Evolutionary conservation across 139 green algal species (phyloP), one percentile per base, ranked within the genome.

Genomic region (Volvox africanus): DNA sequence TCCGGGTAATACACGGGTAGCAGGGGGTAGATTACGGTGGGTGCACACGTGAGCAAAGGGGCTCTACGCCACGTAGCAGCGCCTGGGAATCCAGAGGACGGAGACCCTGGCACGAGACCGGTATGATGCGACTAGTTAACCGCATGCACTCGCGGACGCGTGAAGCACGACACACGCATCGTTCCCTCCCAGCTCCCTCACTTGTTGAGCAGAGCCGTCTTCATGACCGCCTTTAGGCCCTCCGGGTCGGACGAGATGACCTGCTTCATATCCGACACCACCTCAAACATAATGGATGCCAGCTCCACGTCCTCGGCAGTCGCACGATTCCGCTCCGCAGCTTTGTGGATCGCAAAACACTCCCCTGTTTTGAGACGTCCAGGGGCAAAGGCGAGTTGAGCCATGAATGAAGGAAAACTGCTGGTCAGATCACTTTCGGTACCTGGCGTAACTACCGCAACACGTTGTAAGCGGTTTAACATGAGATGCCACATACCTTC

Each of bases 301-400:
- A 92, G 69, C 88, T 92, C 92, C 69, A 94, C 50, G 19, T 94
- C 88, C 68, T 94, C 92, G 18, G 83, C 82, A 1, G 67, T 91
- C n/a, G 71, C 82, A 21, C 50, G 62, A 28, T 79, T 68, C 19
- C 36, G n/a, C 88, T 92, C 68, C 1, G 85, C 82, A 1, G 84
- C 82, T 88, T 94, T 94, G 75, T 84, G 61, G 83, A 94, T 79
- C 19, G 92, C 92, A 80, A 90, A 94, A 67, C 88, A 92, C 92
- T 94, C 92, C 44, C 80, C 88, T 84, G 86, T 19, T 69, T 1
- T 28, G 21, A 16, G 65, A 28, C 11, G 65, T 28, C 65, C 12
- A 16, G 65, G 24, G 65, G 65, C 44, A 55, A 55, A 55, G 44
- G 44, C 5, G 44, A 9, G 44, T 9, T 55, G 44, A 55, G 5